Base-by-base conservation (phyloP, 495 filamentous ascomycete genomes). In the Xylaria bambusicola region DNA sequence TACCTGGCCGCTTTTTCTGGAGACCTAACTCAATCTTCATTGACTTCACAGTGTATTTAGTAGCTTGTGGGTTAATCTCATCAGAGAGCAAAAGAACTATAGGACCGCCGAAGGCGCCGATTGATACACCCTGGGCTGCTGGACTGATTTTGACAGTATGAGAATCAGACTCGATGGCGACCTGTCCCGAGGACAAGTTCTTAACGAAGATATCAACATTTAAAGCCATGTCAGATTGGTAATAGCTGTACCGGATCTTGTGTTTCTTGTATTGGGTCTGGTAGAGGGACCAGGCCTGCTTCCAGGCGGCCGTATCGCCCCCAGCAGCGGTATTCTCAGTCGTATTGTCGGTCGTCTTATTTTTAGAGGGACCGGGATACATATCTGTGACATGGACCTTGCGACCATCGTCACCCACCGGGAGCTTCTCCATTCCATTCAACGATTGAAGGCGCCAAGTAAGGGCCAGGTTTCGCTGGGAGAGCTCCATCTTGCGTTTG, bases 1-100 rank as follows among this genome's bases (percentile, higher is more conserved):
- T 97, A 2, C 87, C 88, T 0, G 83, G 73, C 0, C 60, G 77
- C 24, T 76, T 71, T 73, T 98, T 98, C 26, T 77, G 77, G 23
- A 98, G 79, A 1, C 78, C 77, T 29, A 98, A 74, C 71, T 98
- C 94, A 52, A 98, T 85, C 72, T 98, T 98, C 49, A 88, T 89
- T 5, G 87, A 77, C 45, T 89, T 86, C 26, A 92, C 83, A 7
- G 80, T 80, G 66, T 76, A 84, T 18, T 77, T 85, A 23, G 84
- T 90, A 18, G 76, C 63, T 8, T 79, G 62, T 0, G 85, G 71
- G 40, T 89, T 81, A 62, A 98, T 85, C 8, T 76, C 64, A 18
- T 83, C 84, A 64, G 77, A 91, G 7, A 96, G 83, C 38, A 89
- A 78, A 40, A 96, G 73, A 0, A 85, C 85, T 52, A 90, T 89